Percentiles rank a stretch among this genome's conserved stretches.
These are phyloP conservation scores for Boletus patriciae DNA, from an alignment of 768 basidiomycete genomes.

Conservation along the genomic window DNA sequence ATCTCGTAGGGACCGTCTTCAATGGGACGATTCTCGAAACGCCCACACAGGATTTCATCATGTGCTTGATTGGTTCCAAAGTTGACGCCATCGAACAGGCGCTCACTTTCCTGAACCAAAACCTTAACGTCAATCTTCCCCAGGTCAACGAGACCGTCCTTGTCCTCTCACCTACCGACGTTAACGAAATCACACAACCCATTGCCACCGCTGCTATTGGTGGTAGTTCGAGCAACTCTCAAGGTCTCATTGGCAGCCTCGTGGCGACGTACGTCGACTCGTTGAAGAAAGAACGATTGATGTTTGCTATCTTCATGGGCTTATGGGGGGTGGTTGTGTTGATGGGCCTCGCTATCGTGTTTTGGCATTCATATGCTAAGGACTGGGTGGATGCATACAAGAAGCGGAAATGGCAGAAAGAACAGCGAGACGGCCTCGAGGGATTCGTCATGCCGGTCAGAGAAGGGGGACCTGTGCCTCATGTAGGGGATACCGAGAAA, in stretches of 20 bases:
- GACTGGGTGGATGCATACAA: slow-evolving; percentile 46
- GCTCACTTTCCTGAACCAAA: slow-evolving; percentile 87
- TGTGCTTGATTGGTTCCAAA: slow-evolving; percentile 90
- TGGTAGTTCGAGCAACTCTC: slow-evolving; percentile 46
- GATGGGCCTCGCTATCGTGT: slow-evolving; percentile 68
- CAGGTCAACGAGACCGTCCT: slow-evolving; percentile 73
- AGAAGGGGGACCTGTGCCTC: slow-evolving; percentile 16
- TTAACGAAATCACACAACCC: slow-evolving; percentile 75
- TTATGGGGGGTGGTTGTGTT: slow-evolving; percentile 84
- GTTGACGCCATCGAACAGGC: slow-evolving; percentile 83
- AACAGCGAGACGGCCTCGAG: slow-evolving; percentile 51
- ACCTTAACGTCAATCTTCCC: slow-evolving; percentile 79
- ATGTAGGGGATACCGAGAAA: slow-evolving; percentile 27
- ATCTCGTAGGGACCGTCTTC: slow-evolving; percentile 74
- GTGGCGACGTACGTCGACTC: slow-evolving; percentile 70
- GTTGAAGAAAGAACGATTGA: slow-evolving; percentile 77
- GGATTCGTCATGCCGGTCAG: slow-evolving; percentile 36
- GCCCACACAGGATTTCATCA: slow-evolving; percentile 84
- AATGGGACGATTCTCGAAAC: slow-evolving; percentile 79
- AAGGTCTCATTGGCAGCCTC: slow-evolving; percentile 70
- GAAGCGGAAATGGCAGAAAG: slow-evolving; percentile 49
- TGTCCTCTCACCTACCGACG: slow-evolving; percentile 66
- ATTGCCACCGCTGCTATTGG: slow-evolving; percentile 84
- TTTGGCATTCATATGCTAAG: slow-evolving; percentile 70
- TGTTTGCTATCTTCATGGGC: slow-evolving; percentile 80